Evolutionary conservation across 2,329 filamentous ascomycete genomes (phyloP).

Genomic region (Apiospora phragmitis): DNA sequence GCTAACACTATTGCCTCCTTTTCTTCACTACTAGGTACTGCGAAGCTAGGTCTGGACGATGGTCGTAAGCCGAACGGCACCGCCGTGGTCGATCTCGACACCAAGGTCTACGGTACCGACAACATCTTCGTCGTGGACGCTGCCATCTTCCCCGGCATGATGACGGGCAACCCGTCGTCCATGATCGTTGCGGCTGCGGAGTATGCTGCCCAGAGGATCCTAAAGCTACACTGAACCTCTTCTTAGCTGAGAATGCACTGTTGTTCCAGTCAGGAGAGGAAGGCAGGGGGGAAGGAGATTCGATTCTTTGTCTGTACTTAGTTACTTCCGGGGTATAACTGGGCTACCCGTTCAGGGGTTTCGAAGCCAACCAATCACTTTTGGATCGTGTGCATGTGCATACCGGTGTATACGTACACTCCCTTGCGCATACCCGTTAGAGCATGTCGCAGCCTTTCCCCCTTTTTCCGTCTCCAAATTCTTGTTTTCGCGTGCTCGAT

Average conservation of each 20-base stretch:
- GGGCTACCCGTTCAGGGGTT: not conserved
- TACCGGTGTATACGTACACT: not conserved
- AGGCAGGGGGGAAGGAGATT: not conserved
- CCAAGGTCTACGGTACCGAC: conserved; percentile 66
- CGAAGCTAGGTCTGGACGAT: conserved; percentile 52
- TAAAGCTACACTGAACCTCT: conserved; percentile 16
- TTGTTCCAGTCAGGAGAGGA: not conserved
- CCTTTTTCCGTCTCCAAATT: not conserved
- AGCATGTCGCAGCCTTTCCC: not conserved
- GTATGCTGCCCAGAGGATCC: conserved; percentile 35
- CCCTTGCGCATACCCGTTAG: not conserved
- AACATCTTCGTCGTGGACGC: conserved; percentile 72
- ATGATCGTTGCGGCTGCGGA: conserved; percentile 43
- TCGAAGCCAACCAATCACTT: not conserved
- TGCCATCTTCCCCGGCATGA: conserved; percentile 68
- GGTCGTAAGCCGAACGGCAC: conserved; percentile 49
- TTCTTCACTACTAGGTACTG: not conserved
- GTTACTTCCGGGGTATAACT: not conserved
- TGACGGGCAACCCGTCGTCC: conserved; percentile 64
- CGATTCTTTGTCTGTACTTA: not conserved
- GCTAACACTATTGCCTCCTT: not conserved
- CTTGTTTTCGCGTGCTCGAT: not conserved
- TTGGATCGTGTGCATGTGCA: not conserved
- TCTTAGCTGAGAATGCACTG: not conserved
- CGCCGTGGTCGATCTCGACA: conserved; percentile 62